Base-by-base conservation (phyloP, 106 monocot species). In the Dioscorea zingiberensis region DNA sequence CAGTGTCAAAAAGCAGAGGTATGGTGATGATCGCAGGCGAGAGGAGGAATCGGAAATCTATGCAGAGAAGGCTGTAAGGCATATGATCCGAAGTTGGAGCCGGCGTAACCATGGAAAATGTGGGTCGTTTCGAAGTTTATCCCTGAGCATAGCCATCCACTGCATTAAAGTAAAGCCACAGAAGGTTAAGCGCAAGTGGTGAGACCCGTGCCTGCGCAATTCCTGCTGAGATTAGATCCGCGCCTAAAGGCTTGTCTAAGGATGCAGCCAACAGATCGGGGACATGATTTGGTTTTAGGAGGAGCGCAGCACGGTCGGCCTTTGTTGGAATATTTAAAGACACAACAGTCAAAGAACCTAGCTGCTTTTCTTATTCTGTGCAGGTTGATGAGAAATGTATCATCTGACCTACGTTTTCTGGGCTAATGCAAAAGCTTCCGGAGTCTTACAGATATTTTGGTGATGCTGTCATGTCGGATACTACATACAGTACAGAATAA, bases 381-480 rank as follows among this genome's bases (percentile, higher is more conserved):
- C 65, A 71, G 27, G 59, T 70, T 24, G 66, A 66, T 47, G 23
- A n/a, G 54, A 12, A 25, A 59, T 24, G 63, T n/a, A 46, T 14
- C 38, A 11, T 60, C 16, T 71, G 32, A 71, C 58, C 18, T 72
- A 72, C 58, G 56, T 58, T 9, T 61, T 78, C 18, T 78, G 71
- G 77, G 77, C 71, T 25, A 64, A 60, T 45, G 66, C 71, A 23
- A 67, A 60, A 44, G 67, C 66, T 4, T n/a, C 49, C 72, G n/a
- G 27, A 28, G n/a, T 67, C 78, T 11, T 78, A 78, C 44, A 38
- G 61, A 27, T 46, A 73, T 48, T 78, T 78, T 71, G 78, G 78
- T 21, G 72, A 72, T 55, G 55, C 47, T 27, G 27, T 78, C 23
- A 28, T 46, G 7, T 51, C 72, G 30, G 78, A 78, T 55, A 78